A percentile compares a stretch with the other conserved stretches of the same genome.
These are phyloP conservation scores for Penstemon davidsonii DNA, from an alignment of 257 asterid genomes.

Conservation along the genomic window DNA sequence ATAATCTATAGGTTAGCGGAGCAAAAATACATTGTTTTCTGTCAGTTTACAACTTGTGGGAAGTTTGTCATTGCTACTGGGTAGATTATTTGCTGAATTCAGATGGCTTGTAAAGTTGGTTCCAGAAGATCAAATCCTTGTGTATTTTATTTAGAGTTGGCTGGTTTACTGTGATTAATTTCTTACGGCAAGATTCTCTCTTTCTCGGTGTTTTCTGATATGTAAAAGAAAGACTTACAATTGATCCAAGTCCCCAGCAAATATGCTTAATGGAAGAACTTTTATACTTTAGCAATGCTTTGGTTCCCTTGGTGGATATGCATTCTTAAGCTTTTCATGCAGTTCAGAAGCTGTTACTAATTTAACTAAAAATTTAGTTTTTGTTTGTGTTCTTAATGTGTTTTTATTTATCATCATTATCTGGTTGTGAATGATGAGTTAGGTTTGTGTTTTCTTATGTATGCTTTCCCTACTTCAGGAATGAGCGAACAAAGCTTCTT, in stretches of 20 bases:
- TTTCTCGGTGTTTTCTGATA: too few species aligned
- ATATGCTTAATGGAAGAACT: background rate
- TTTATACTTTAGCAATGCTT: conserved; percentile 3
- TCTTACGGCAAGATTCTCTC: background rate
- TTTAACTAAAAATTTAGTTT: conserved; percentile 15
- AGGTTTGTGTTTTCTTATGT: conserved; percentile 29
- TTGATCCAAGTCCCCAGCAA: background rate
- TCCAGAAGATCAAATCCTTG: conserved; percentile 14
- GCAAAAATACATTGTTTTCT: background rate
- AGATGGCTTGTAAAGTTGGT: conserved; percentile 5
- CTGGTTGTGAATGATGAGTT: conserved; percentile 13
- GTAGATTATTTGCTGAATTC: background rate
- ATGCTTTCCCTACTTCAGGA: conserved; percentile 54
- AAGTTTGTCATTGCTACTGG: background rate
- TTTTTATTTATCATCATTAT: conserved; percentile 17
- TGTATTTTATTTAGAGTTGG: background rate
- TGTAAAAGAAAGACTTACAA: too few species aligned
- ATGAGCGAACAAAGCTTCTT: conserved; percentile 85
- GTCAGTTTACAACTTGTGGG: conserved; percentile 1
- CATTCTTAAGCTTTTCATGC: conserved; percentile 11
- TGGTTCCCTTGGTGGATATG: background rate
- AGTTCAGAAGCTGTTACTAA: conserved; percentile 18
- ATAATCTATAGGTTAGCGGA: background rate
- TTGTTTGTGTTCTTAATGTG: background rate
- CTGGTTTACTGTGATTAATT: conserved; percentile 17